Conservation (phyloP, 768 basidiomycete species). For the Sporobolomyces pararoseus region DNA sequence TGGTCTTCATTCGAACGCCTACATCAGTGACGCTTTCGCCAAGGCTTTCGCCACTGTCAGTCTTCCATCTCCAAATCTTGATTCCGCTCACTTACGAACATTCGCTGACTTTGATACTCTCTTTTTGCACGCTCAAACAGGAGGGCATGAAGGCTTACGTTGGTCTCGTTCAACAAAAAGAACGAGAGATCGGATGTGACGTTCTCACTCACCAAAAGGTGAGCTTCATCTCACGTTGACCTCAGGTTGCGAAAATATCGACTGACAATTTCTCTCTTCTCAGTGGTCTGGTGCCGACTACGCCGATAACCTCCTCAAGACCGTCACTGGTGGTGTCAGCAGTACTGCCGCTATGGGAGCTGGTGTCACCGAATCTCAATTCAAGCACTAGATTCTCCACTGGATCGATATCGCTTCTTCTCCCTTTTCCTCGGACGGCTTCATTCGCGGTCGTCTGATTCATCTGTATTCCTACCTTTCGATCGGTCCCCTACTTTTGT, state of each 20-base stretch:
- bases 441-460: not conserved
- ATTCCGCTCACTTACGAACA: not conserved
- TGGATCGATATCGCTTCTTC: too few relatives aligned
- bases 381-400: slow-evolving; percentile 33
- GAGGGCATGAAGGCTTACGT: slow-evolving; percentile 99
- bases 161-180: slow-evolving; percentile 83
- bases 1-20: slow-evolving; percentile 94
- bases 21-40: slow-evolving; percentile 91
- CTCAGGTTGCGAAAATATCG: slow-evolving; percentile 71
- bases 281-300: slow-evolving; percentile 92
- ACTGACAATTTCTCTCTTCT: slow-evolving; percentile 87
- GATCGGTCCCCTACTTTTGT: too few relatives aligned
- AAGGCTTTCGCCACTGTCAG: slow-evolving; percentile 56
- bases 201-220: slow-evolving; percentile 97
- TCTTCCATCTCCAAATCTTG: not conserved
- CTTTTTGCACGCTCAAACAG: slow-evolving; percentile 43
- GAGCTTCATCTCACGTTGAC: slow-evolving; percentile 7
- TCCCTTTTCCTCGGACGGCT: not conserved
- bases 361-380: slow-evolving; percentile 53
- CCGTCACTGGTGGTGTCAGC: slow-evolving; percentile 93
- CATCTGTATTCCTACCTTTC: not conserved
- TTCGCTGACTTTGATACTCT: too few relatives aligned
- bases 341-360: slow-evolving; percentile 99
- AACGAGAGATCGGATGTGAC: slow-evolving; percentile 88
- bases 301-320: slow-evolving; percentile 80